Evolutionary conservation across 2,329 filamentous ascomycete species (phyloP).

Genomic region (Alternaria incomplexa): DNA sequence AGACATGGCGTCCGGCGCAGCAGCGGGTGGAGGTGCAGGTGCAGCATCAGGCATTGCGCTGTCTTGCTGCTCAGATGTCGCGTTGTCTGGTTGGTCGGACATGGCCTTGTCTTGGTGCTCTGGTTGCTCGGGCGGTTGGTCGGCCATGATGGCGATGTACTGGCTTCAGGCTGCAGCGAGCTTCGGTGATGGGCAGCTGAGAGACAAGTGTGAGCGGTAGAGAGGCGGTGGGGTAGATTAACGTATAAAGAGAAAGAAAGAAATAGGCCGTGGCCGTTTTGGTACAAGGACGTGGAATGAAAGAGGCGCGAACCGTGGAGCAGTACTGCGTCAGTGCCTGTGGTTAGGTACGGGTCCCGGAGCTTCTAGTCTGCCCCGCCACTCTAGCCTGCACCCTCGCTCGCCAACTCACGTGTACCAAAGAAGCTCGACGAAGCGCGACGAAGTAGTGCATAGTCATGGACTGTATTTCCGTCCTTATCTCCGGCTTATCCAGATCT

Average conservation of each 20-base stretch:
- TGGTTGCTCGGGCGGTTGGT: slow-evolving; percentile 12
- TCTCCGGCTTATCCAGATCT: not conserved
- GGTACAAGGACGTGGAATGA: not conserved
- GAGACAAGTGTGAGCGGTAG: not conserved
- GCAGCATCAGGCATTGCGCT: slow-evolving; percentile 47
- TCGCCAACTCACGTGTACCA: slow-evolving; percentile 20
- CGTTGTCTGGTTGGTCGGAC: slow-evolving; percentile 24
- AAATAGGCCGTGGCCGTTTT: not conserved
- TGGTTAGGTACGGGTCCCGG: not conserved
- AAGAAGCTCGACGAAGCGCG: slow-evolving; percentile 6
- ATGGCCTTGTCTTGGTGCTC: not conserved
- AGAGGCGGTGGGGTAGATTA: not conserved
- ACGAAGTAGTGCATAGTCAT: slow-evolving; percentile 2
- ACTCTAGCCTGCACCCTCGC: slow-evolving; percentile 10
- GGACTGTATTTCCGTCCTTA: not conserved
- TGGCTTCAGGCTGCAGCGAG: not conserved
- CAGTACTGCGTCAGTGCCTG: slow-evolving; percentile 8
- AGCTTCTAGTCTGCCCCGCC: slow-evolving; percentile 18
- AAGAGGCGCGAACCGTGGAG: slow-evolving; percentile 3
- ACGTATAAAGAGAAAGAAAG: not conserved
- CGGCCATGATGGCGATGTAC: slow-evolving; percentile 29
- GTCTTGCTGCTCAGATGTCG: slow-evolving; percentile 37
- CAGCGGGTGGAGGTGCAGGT: slow-evolving; percentile 27
- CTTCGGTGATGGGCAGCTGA: not conserved
- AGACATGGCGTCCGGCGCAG: slow-evolving; percentile 46